Percentiles rank a stretch among this genome's conserved stretches.
These are phyloP conservation scores for Hymenoscyphus albidus DNA, from an alignment of 2,329 filamentous ascomycete species.

Conservation along the genomic window DNA sequence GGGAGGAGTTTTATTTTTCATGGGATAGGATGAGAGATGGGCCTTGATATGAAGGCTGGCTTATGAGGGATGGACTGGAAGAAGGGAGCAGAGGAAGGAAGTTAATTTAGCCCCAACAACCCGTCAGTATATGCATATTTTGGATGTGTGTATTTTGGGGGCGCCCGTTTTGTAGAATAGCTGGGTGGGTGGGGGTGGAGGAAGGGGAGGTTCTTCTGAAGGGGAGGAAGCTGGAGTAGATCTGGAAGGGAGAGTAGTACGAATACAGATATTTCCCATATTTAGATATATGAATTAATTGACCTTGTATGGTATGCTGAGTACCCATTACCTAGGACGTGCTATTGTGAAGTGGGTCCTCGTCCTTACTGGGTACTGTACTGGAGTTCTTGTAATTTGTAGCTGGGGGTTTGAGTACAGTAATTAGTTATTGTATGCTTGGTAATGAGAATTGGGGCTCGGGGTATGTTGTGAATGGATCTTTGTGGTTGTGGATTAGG, in stretches of 20 bases:
- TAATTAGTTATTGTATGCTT: too few relatives aligned
- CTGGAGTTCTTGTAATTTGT: too few relatives aligned
- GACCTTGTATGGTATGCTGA: too few relatives aligned
- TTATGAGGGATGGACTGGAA: background rate
- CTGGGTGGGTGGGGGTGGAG: background rate
- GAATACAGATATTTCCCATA: background rate
- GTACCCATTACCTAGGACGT: too few relatives aligned
- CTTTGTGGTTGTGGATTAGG: too few relatives aligned
- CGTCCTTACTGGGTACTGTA: too few relatives aligned
- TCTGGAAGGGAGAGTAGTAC: conserved; percentile 4
- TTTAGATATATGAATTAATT: too few relatives aligned
- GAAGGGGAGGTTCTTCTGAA: background rate
- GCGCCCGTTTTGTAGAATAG: background rate
- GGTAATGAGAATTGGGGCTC: too few relatives aligned
- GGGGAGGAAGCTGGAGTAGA: background rate
- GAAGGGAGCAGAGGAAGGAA: background rate
- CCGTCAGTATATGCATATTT: conserved; percentile 1
- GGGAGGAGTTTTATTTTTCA: too few relatives aligned
- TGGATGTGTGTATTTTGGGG: background rate
- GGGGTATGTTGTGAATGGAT: too few relatives aligned
- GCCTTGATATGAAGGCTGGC: background rate
- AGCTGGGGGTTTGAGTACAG: too few relatives aligned
- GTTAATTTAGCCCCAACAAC: background rate
- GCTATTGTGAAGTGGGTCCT: background rate
- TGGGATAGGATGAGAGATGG: too few relatives aligned